Conservation (phyloP, 768 basidiomycete genomes). For the Infundibulicybe gibba region DNA sequence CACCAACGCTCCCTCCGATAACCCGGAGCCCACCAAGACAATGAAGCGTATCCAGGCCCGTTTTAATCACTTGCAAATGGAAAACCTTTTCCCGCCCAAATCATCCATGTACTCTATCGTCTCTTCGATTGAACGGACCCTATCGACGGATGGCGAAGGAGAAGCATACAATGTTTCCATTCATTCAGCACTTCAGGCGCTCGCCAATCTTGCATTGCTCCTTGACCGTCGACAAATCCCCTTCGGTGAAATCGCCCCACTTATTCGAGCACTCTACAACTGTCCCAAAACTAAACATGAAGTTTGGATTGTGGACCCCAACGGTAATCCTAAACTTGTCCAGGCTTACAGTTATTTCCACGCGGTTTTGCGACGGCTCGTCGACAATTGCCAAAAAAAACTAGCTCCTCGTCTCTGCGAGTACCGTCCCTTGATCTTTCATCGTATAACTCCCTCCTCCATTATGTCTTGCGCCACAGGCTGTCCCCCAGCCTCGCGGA, state of each 20-base stretch:
- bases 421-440: constrained; percentile 15
- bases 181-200: constrained; percentile 48
- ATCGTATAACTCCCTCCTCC: constrained; percentile 57
- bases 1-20: constrained; percentile 1
- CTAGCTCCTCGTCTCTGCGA: neutral
- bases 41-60: neutral
- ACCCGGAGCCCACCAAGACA: constrained; percentile 2
- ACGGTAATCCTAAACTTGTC: constrained; percentile 20
- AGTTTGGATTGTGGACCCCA: constrained; percentile 31
- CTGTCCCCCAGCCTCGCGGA: constrained; percentile 45
- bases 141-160: constrained; percentile 20
- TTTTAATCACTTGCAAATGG: constrained; percentile 10
- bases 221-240: constrained; percentile 49
- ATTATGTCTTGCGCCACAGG: constrained; percentile 64
- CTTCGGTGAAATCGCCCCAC: constrained; percentile 34
- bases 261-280: constrained; percentile 44
- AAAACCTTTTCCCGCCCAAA: constrained; percentile 10
- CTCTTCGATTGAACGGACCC: constrained; percentile 26
- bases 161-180: constrained; percentile 15
- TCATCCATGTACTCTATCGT: constrained; percentile 21
- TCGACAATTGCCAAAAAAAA: constrained; percentile 23
- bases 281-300: constrained; percentile 35
- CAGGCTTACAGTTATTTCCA: constrained; percentile 48
- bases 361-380: constrained; percentile 38
- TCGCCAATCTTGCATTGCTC: constrained; percentile 53